A percentile compares a stretch with the other conserved stretches of the same genome.
phyloP scores from a whole-genome alignment of 495 filamentous ascomycete genomes.

The Talaromyces thailandensis region DNA sequence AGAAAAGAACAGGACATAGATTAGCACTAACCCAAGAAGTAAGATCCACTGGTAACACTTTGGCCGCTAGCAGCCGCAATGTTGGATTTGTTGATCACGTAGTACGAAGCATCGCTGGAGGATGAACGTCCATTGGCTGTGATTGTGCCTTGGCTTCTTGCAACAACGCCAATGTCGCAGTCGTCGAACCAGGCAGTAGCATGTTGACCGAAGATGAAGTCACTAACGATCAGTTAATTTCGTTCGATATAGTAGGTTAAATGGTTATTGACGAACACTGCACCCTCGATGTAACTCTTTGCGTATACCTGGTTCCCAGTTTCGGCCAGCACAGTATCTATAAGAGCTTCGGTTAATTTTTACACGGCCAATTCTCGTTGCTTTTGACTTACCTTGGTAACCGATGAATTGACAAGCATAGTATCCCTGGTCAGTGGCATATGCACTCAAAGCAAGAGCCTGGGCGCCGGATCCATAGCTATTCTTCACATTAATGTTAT shows the following conservation, averaged over 20 bases:
- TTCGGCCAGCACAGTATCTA: conserved; percentile 51
- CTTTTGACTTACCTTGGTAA: conserved; percentile 31
- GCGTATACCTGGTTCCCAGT: conserved; percentile 51
- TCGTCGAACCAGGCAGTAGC: conserved; percentile 54
- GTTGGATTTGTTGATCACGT: conserved; percentile 52
- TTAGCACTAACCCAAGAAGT: conserved; percentile 37
- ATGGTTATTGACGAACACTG: conserved; percentile 19
- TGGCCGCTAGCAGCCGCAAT: conserved; percentile 38
- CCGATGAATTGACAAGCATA: conserved; percentile 49
- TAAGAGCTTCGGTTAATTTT: not conserved
- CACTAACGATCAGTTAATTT: conserved; percentile 12
- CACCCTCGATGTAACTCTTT: conserved; percentile 46
- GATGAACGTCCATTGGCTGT: conserved; percentile 52
- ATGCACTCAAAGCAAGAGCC: conserved; percentile 50
- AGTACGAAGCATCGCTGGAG: conserved; percentile 43
- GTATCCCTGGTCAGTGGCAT: conserved; percentile 43
- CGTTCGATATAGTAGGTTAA: not conserved
- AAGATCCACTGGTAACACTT: conserved; percentile 37
- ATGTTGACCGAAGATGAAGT: conserved; percentile 60
- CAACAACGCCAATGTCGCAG: conserved; percentile 44
- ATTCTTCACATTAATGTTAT: conserved; percentile 57
- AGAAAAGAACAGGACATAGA: not conserved
- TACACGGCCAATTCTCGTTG: not conserved
- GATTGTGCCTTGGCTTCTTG: conserved; percentile 38
- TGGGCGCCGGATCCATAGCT: conserved; percentile 43